These are phyloP conservation scores for Stropharia rugosoannulata DNA, from an alignment of 768 basidiomycete genomes.

Conservation along the genomic window DNA sequence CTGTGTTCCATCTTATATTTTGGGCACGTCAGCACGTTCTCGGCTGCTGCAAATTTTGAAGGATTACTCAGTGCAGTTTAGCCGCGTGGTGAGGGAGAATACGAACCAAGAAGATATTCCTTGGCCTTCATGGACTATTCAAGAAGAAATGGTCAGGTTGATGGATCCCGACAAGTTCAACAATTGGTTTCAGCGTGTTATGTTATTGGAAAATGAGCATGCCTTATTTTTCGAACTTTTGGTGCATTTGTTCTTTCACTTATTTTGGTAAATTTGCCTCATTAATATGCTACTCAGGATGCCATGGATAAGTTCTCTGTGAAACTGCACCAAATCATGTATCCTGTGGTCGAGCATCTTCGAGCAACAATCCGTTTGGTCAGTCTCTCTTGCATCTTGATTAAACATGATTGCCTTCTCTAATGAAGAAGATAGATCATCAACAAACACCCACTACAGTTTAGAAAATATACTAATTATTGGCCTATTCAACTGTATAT, in stretches of 20 bases:
- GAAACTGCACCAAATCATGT: not conserved
- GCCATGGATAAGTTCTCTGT: not conserved
- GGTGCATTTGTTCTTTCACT: not conserved
- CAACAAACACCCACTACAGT: not conserved
- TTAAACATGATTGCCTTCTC: not conserved
- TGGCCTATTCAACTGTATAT: conserved; percentile 11
- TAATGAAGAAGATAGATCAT: not conserved
- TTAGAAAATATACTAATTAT: conserved; percentile 5
- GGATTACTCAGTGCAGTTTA: not conserved
- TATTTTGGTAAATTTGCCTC: not conserved
- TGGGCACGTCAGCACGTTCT: conserved; percentile 3
- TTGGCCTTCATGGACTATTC: not conserved
- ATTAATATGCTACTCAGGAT: not conserved
- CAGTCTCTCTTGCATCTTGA: not conserved
- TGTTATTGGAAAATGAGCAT: conserved; percentile 9
- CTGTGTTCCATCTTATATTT: not conserved
- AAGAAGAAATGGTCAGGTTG: conserved; percentile 8
- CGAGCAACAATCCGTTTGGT: conserved; percentile 5
- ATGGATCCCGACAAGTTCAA: not conserved
- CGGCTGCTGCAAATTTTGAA: conserved; percentile 4
- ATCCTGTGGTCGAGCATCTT: conserved; percentile 5
- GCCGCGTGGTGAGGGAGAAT: not conserved
- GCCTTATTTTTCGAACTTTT: conserved; percentile 10
- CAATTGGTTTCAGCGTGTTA: conserved; percentile 1
- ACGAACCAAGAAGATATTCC: not conserved